Base-by-base conservation (phyloP, 371 early-diverging fungal species). In the Sporodiniella umbellata region DNA sequence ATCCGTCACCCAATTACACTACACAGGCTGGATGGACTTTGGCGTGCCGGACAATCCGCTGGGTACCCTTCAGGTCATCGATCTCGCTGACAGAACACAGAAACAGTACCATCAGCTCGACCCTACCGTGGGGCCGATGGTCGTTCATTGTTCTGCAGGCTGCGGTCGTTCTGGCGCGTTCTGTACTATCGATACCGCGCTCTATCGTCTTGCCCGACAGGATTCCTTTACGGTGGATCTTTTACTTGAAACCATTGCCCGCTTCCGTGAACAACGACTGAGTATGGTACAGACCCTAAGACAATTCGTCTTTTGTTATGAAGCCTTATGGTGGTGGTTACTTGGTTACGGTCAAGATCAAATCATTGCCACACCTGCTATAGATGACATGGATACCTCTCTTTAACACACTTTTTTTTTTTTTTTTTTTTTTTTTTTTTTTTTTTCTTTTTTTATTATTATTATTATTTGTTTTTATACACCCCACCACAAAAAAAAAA, bases 111-210 rank as follows among this genome's bases (percentile, higher is more conserved):
- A 25, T 4, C n/a, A 33, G 21, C 8, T 14, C 0, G 22, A 28
- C 8, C 2, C 11, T 4, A 14, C 15, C 14, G 58, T 56, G 7
- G 89, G 90, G 2, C 92, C 91, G 0, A 84, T 88, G 82, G 64
- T 96, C 31, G 91, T 98, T 0, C 99, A 99, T 58, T 98, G 99
- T 60, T 85, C 88, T 21, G 99, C 99, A n/a, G 99, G 99, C 0
- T 93, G 95, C 49, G 99, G 99, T 7, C 80, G 99, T 44, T 93
- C 99, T 0, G 99, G 98, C 2, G 90, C 94, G 0, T 95, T 95
- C 61, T 90, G 94, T 58, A 78, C 86, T 10, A 82, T 94, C 38
- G 94, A 94, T 66, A 72, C 88, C 8, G 79, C 87, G 0, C 58
- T 86, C 14, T 46, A 62, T 14, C 61, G 67, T 23, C 22, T 73